Percentiles rank a stretch among this genome's conserved stretches.
phyloP scores from a whole-genome alignment of 805 yeast genomes.

The Wickerhamomyces queroliae region DNA sequence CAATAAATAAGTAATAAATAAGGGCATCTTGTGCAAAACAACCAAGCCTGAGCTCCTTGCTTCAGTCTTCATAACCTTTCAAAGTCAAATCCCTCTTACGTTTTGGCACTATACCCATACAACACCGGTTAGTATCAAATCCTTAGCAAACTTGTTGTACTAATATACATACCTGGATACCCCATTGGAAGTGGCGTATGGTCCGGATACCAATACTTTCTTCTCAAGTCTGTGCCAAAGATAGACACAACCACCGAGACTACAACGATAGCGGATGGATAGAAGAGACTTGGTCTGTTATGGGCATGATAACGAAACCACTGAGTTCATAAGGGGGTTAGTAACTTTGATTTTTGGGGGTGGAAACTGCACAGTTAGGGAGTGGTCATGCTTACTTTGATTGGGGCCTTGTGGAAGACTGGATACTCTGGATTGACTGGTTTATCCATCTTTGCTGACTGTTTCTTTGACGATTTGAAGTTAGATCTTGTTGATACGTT shows the following conservation, averaged over 20 bases:
- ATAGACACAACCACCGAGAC: constrained; percentile 61
- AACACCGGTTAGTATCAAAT: constrained; percentile 19
- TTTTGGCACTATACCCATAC: constrained; percentile 43
- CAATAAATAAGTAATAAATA: constrained; percentile 3
- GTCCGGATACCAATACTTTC: constrained; percentile 59
- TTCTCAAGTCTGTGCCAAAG: constrained; percentile 61
- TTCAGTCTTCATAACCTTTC: constrained; percentile 51
- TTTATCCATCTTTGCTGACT: too few species aligned
- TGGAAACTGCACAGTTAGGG: neutral
- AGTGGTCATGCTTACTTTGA: constrained; percentile 45
- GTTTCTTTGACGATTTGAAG: too few species aligned
- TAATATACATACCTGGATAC: constrained; percentile 28
- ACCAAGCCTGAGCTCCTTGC: neutral
- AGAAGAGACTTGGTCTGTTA: constrained; percentile 69
- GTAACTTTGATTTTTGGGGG: constrained; percentile 7
- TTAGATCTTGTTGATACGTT: too few species aligned
- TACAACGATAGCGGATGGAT: constrained; percentile 56
- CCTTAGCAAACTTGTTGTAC: neutral
- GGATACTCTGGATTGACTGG: too few species aligned
- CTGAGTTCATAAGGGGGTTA: constrained; percentile 27
- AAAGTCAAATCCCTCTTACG: constrained; percentile 42
- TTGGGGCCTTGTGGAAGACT: constrained; percentile 59
- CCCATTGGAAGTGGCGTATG: constrained; percentile 56
- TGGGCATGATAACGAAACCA: constrained; percentile 75
- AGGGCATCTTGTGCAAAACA: neutral